These are phyloP conservation scores for Alternaria sp. DNA, from an alignment of 2,329 filamentous ascomycete genomes.

Conservation along the genomic window DNA sequence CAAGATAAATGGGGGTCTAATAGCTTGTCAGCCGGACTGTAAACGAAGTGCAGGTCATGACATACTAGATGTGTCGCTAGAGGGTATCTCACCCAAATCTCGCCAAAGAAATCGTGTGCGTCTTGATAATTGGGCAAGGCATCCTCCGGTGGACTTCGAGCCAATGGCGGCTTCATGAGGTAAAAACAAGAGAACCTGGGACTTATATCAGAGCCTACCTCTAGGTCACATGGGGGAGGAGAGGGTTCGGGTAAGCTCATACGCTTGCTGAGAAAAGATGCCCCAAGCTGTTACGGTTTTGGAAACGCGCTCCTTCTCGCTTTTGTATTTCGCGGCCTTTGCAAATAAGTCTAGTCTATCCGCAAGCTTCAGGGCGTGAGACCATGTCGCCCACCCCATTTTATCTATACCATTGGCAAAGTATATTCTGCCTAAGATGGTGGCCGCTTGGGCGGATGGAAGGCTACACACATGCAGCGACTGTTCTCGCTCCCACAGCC, in stretches of 20 bases:
- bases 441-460: slow-evolving; percentile 7
- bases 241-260: not conserved
- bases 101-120: slow-evolving; percentile 6
- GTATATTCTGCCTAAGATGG: slow-evolving; percentile 14
- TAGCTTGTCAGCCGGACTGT: not conserved
- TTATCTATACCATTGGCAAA: slow-evolving; percentile 15
- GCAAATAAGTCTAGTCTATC: slow-evolving; percentile 9
- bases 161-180: slow-evolving; percentile 7
- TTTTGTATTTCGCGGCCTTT: not conserved
- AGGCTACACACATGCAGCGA: not conserved
- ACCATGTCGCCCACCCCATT: slow-evolving; percentile 10
- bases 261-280: slow-evolving; percentile 17
- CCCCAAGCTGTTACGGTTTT: slow-evolving; percentile 16
- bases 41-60: not conserved
- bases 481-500: slow-evolving; percentile 13
- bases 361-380: slow-evolving; percentile 8
- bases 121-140: not conserved
- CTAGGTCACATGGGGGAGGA: not conserved
- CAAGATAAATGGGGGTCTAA: slow-evolving; percentile 9
- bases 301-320: slow-evolving; percentile 2
- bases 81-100: slow-evolving; percentile 17
- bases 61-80: slow-evolving; percentile 3
- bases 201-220: not conserved
- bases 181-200: slow-evolving; percentile 14
- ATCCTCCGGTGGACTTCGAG: slow-evolving; percentile 2